Evolutionary conservation across 257 asterid species (phyloP).

Genomic region (Ajuga chamaepitys): DNA sequence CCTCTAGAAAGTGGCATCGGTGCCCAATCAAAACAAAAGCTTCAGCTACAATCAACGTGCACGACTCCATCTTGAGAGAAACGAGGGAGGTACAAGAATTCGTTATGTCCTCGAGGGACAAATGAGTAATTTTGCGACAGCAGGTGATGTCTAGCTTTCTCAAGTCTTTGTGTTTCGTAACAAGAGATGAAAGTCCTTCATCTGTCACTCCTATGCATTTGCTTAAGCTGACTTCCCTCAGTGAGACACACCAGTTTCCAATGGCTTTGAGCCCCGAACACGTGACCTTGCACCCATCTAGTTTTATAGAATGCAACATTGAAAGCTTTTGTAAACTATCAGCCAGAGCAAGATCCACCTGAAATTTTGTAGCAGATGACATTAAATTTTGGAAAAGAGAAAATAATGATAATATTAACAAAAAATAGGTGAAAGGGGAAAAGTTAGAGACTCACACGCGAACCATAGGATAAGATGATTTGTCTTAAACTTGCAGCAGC

Average conservation of each 20-base stretch:
- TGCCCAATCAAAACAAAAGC: conserved; percentile 77
- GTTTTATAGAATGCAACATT: conserved; percentile 54
- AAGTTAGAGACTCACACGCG: conserved; percentile 46
- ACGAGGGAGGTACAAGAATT: conserved; percentile 60
- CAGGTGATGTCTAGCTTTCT: conserved; percentile 79
- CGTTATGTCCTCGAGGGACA: conserved; percentile 58
- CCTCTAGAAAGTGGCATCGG: conserved; percentile 66
- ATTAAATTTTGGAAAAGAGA: neutral
- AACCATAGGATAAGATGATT: conserved; percentile 64
- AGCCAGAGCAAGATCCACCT: conserved; percentile 78
- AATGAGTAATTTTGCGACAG: conserved; percentile 66
- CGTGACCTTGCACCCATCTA: conserved; percentile 82
- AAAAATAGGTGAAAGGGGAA: neutral
- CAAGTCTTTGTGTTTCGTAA: conserved; percentile 55
- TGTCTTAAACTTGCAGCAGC: conserved; percentile 52
- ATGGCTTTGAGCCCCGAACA: conserved; percentile 76
- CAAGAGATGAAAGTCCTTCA: conserved; percentile 72
- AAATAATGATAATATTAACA: too few relatives aligned
- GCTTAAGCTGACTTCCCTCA: conserved; percentile 68
- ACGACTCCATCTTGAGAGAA: conserved; percentile 87
- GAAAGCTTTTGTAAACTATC: conserved; percentile 72
- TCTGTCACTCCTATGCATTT: conserved; percentile 83
- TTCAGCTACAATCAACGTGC: conserved; percentile 43
- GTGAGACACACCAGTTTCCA: conserved; percentile 61
- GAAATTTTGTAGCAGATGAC: conserved; percentile 16